phyloP scores from a whole-genome alignment of 2,329 filamentous ascomycete species.

The Xylaria sp. region DNA sequence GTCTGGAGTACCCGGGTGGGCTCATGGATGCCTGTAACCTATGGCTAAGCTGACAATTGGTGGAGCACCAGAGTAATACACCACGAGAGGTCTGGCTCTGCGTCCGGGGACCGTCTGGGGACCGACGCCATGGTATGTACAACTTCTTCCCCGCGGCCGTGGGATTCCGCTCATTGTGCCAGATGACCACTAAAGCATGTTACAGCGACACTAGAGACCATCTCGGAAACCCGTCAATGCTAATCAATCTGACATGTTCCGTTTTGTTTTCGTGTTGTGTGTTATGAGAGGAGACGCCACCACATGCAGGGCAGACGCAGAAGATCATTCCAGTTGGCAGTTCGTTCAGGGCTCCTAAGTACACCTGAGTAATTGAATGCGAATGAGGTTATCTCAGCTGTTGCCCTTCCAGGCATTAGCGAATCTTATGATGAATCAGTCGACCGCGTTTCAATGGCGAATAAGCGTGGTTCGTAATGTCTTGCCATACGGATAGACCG shows the following conservation, averaged over 20 bases:
- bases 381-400: constrained; percentile 19
- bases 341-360: constrained; percentile 14
- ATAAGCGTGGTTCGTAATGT: constrained; percentile 27
- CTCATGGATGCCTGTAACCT: constrained; percentile 18
- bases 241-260: constrained; percentile 35
- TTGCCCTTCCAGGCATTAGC: constrained; percentile 8
- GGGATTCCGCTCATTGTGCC: constrained; percentile 10
- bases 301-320: constrained; percentile 35
- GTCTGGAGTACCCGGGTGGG: constrained; percentile 15
- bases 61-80: constrained; percentile 20
- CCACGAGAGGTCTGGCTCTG: constrained; percentile 9
- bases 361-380: neutral
- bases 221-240: constrained; percentile 18
- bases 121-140: constrained; percentile 31
- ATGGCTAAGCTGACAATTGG: constrained; percentile 25
- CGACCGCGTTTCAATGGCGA: constrained; percentile 11
- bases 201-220: constrained; percentile 23
- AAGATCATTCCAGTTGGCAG: constrained; percentile 20
- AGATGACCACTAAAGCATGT: constrained; percentile 25
- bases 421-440: constrained; percentile 12
- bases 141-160: constrained; percentile 26
- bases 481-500: constrained; percentile 8
- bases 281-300: constrained; percentile 23
- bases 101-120: constrained; percentile 18
- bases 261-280: constrained; percentile 38